Evolutionary conservation across 192 early-diverging fungal species (phyloP).

Genomic region (Podila horticola): DNA sequence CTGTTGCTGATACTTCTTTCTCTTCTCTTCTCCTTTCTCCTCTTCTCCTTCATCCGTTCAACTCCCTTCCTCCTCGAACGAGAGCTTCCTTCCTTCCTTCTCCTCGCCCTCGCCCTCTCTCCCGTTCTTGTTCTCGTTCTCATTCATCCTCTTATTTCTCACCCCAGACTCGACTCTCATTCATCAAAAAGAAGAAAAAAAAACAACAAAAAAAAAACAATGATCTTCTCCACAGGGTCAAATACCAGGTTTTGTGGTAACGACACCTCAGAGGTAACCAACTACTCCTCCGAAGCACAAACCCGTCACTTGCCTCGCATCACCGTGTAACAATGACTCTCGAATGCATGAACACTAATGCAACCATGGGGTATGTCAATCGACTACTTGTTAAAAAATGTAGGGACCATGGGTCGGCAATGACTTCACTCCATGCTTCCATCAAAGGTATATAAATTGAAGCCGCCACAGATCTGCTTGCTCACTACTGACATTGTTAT

Average conservation of each 20-base stretch:
- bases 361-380: background rate
- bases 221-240: slow-evolving; percentile 18
- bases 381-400: background rate
- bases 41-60: background rate
- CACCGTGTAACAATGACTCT: background rate
- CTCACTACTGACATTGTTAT: background rate
- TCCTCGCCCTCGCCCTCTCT: background rate
- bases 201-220: background rate
- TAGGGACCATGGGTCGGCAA: slow-evolving; percentile 43
- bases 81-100: background rate
- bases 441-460: slow-evolving; percentile 26
- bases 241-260: slow-evolving; percentile 27
- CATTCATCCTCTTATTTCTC: background rate
- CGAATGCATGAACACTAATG: background rate
- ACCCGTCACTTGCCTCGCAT: background rate
- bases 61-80: background rate
- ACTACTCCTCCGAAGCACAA: background rate
- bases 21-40: background rate
- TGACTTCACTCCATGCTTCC: slow-evolving; percentile 51
- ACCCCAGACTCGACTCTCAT: slow-evolving; percentile 1
- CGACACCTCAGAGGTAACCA: slow-evolving; percentile 32
- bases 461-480: background rate
- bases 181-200: background rate
- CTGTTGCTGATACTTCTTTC: background rate
- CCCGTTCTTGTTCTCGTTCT: background rate